Conservation (phyloP, 2,329 filamentous ascomycete genomes). For the Cordyceps militaris region DNA sequence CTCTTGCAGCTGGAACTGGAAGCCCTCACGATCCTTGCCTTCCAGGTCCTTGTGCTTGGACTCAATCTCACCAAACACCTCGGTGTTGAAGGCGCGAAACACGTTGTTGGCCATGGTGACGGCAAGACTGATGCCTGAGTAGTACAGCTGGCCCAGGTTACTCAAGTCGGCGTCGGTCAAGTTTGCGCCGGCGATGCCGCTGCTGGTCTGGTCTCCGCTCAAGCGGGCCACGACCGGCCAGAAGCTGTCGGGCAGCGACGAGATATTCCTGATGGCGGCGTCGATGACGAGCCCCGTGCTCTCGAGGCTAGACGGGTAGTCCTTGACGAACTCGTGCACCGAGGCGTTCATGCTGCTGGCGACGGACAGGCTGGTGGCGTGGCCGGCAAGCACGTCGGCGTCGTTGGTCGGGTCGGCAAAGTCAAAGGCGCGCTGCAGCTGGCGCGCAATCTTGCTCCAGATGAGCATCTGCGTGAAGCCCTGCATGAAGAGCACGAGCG, state of each 20-base stretch:
- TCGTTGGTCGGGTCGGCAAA: constrained; percentile 14
- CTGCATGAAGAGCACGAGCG: constrained; percentile 57
- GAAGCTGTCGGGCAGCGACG: constrained; percentile 21
- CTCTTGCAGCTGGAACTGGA: constrained; percentile 20
- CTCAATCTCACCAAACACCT: constrained; percentile 22
- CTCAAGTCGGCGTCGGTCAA: background rate
- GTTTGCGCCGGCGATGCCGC: background rate
- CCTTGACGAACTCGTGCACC: constrained; percentile 19
- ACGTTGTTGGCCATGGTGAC: constrained; percentile 5
- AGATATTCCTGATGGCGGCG: constrained; percentile 22
- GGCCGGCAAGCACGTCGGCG: constrained; percentile 18
- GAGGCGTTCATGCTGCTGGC: constrained; percentile 1
- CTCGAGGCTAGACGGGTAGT: constrained; percentile 23
- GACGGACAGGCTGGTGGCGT: constrained; percentile 13
- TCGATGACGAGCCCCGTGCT: constrained; percentile 18
- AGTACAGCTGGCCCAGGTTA: background rate
- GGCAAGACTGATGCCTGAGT: background rate
- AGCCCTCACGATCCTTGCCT: constrained; percentile 13
- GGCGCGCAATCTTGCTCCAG: constrained; percentile 35
- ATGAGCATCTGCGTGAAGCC: constrained; percentile 51
- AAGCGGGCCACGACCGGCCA: constrained; percentile 19
- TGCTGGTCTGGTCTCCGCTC: background rate
- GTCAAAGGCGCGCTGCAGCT: constrained; percentile 18
- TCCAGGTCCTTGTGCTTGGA: constrained; percentile 18
- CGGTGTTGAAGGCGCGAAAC: constrained; percentile 18